These are phyloP conservation scores for Poa annua DNA, from an alignment of 176 grass and related monocot genomes.

Conservation along the genomic window DNA sequence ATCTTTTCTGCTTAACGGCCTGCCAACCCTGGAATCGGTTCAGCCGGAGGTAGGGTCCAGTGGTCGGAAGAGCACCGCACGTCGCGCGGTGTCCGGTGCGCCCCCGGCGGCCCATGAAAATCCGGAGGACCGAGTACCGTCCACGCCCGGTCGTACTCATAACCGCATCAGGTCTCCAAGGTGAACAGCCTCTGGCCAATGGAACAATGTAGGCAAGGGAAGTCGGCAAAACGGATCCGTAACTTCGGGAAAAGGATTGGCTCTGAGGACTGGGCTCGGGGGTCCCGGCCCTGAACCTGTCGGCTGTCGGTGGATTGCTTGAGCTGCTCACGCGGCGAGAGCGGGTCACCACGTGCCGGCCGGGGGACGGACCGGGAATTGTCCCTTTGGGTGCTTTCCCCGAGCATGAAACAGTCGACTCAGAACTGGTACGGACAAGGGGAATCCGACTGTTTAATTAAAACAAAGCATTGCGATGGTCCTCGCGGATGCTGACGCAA, in stretches of 20 bases:
- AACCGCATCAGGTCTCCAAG: conserved; percentile 64
- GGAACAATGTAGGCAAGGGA: conserved; percentile 91
- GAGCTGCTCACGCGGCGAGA: conserved; percentile 38
- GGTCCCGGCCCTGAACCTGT: conserved; percentile 54
- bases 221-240: conserved; percentile 74
- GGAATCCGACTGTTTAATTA: conserved; percentile 87
- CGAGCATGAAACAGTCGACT: conserved; percentile 50
- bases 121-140: conserved; percentile 65
- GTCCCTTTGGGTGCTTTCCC: too few species aligned
- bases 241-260: conserved; percentile 81
- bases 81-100: conserved; percentile 66
- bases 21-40: conserved; percentile 65
- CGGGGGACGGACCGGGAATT: conserved; percentile 30
- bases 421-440: conserved; percentile 71
- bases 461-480: conserved; percentile 88
- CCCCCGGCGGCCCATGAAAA: conserved; percentile 65
- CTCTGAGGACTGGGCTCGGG: conserved; percentile 68
- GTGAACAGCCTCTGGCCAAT: conserved; percentile 73
- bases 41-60: conserved; percentile 74
- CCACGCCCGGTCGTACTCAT: conserved; percentile 61
- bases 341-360: conserved; percentile 37
- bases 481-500: conserved; percentile 67
- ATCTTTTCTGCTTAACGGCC: conserved; percentile 77
- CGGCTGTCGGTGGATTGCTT: conserved; percentile 35
- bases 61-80: conserved; percentile 70